Conservation (phyloP, 306 rosid species). For the Herpetospermum pedunculosum region DNA sequence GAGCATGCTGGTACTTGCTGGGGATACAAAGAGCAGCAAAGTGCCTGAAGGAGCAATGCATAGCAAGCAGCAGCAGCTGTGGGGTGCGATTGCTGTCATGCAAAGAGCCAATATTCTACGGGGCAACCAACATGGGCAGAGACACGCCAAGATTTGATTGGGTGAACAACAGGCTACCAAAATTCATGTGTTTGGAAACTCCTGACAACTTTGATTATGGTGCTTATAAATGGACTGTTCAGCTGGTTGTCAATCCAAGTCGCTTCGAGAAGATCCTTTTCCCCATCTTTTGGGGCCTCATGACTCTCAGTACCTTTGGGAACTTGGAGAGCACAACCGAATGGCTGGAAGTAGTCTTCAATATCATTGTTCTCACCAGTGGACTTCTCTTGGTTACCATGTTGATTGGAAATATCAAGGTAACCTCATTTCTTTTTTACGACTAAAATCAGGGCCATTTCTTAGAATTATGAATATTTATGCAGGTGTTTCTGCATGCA, state of each 20-base stretch:
- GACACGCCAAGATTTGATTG: slow-evolving; percentile 45
- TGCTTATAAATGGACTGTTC: slow-evolving; percentile 74
- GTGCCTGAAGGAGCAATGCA: slow-evolving; percentile 64
- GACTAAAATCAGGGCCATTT: background rate
- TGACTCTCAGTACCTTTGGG: slow-evolving; percentile 98
- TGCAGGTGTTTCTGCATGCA: slow-evolving; percentile 81
- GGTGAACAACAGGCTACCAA: slow-evolving; percentile 53
- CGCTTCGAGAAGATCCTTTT: slow-evolving; percentile 76
- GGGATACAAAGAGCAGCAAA: slow-evolving; percentile 74
- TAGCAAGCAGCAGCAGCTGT: slow-evolving; percentile 29
- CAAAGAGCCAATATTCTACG: slow-evolving; percentile 51
- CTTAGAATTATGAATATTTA: no score
- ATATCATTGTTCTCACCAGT: slow-evolving; percentile 72
- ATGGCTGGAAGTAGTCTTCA: slow-evolving; percentile 79
- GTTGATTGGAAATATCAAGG: slow-evolving; percentile 97
- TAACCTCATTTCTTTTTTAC: background rate
- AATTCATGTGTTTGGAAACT: slow-evolving; percentile 49
- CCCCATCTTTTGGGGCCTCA: slow-evolving; percentile 90
- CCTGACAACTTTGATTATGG: slow-evolving; percentile 60
- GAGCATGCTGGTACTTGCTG: slow-evolving; percentile 94
- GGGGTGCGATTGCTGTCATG: slow-evolving; percentile 44
- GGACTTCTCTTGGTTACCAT: slow-evolving; percentile 86
- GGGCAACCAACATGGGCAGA: slow-evolving; percentile 24
- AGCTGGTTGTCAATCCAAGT: slow-evolving; percentile 59
- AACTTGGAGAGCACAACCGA: slow-evolving; percentile 85